Evolutionary conservation across 495 filamentous ascomycete genomes (phyloP), one percentile per base, ranked within the genome.

Genomic region (Neurospora sp.): DNA sequence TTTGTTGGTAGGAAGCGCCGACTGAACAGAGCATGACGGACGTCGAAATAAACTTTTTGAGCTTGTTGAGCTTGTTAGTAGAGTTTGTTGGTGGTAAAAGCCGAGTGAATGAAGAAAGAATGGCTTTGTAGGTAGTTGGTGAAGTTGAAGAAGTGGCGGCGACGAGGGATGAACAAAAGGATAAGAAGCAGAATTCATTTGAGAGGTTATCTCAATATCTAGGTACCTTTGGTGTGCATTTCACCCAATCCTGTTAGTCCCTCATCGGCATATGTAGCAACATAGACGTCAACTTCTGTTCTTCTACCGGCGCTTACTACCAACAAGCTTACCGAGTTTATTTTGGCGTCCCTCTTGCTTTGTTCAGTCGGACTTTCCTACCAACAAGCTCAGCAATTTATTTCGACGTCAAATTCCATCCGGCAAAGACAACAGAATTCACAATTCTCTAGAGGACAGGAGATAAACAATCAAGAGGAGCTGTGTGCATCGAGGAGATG

Each of bases 211-310:
- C 9, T 11, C 9, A 4, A 21, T 48, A 48, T 48, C n/a, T 48
- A n/a, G n/a, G n/a, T n/a, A 1, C 0, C 7, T 11, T 24, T 21
- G 19, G 43, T 48, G 4, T 4, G n/a, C 11, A 2, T 2, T 13
- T 2, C n/a, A 11, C 9, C 9, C 2, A 5, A 1, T 0, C 1
- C 0, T 21, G 45, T 54, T 54, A 54, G 8, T 0, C 1, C 3
- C 10, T 8, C 19, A 45, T 45, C 42, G 3, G 1, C 1, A 43
- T 17, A 3, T 19, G 42, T n/a, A n/a, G 0, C 19, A 45, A 45
- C 21, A 54, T 8, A 8, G 28, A 54, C 9, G 0, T 13, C 5
- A 24, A 4, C 10, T 10, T 1, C 13, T 0, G 24, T 54, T 48
- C 19, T 48, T 24, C 21, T 24, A 28, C 28, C 21, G 5, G 48